Evolutionary conservation across 257 asterid genomes (phyloP), one percentile per base, ranked within the genome.

Genomic region (Ilex asprella): DNA sequence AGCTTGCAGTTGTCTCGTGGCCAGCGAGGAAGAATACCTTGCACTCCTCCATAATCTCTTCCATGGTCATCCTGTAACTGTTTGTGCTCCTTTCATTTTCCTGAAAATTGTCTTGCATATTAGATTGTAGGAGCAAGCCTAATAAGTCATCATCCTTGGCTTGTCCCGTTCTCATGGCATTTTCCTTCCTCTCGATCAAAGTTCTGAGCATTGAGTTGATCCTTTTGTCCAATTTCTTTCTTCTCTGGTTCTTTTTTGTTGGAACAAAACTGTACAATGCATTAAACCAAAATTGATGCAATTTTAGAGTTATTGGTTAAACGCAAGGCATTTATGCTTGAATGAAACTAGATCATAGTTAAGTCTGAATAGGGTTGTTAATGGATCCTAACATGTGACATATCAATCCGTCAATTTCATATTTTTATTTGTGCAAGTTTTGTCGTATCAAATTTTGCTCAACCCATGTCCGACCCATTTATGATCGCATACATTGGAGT

Each of bases 1-100:
- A 74, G 56, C 78, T 73, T 50, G 87, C 61, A 44, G 85, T 78
- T 55, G 85, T 80, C 66, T 81, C 83, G 7, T 78, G 82, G 30
- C 87, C 90, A 21, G 82, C 87, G 56, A 81, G 74, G 73, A 78
- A 81, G 56, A 81, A 81, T 10, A 43, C 72, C 61, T 84, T 83
- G 77, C 83, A 78, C 58, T 83, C 90, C 61, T 83, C 90, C 49
- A 81, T 66, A 39, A 80, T 70, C 50, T 83, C 90, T 66, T 83
- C 65, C 70, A 76, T 73, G 65, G 71, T 78, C 87, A 83, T 76
- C 62, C 58, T 43, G 12, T 11, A 60, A 55, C 62, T 66, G 16
- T 35, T 31, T 11, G n/a, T 67, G 61, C 56, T 56, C 44, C 50
- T 64, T 27, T 10, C 30, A 30, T 30, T 35, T 12, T 57, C 60